Percentiles rank a stretch among this genome's conserved stretches.
phyloP scores from a whole-genome alignment of 306 rosid genomes.

The Ormosia semicastrata region DNA sequence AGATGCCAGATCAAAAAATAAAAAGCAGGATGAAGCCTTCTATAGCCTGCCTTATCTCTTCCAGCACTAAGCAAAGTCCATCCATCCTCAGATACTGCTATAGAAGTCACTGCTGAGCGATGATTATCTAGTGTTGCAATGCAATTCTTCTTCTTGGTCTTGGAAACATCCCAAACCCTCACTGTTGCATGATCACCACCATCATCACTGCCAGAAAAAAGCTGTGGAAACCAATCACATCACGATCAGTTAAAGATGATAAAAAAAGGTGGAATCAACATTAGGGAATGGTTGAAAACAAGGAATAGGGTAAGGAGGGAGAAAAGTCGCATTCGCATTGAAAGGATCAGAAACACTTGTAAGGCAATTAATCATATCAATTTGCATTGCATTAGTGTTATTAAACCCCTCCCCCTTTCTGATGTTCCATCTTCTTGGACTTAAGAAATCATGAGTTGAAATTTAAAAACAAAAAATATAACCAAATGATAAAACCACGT shows the following conservation, averaged over 20 bases:
- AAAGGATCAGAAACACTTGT: neutral
- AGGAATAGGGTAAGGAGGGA: neutral
- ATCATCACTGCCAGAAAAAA: constrained; percentile 95
- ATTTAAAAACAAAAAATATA: neutral
- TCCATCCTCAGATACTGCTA: constrained; percentile 88
- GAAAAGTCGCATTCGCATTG: neutral
- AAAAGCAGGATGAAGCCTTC: constrained; percentile 3
- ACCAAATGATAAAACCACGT: neutral
- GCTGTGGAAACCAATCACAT: constrained; percentile 45
- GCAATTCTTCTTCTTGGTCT: constrained; percentile 54
- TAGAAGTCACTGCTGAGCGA: constrained; percentile 75
- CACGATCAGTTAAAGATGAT: constrained; percentile 15
- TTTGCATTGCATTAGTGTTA: neutral
- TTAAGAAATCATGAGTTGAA: neutral
- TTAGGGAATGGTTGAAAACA: neutral
- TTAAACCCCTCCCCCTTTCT: neutral
- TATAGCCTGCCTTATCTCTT: constrained; percentile 76
- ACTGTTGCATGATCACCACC: constrained; percentile 81
- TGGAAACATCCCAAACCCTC: constrained; percentile 82
- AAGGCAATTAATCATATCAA: neutral
- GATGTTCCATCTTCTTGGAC: neutral
- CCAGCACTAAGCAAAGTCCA: constrained; percentile 88
- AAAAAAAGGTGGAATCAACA: neutral
- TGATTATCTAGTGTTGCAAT: constrained; percentile 70
- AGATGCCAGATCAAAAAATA: neutral